Base-by-base conservation (phyloP, 768 basidiomycete species). In the Lanmaoa pseudosensibilis region DNA sequence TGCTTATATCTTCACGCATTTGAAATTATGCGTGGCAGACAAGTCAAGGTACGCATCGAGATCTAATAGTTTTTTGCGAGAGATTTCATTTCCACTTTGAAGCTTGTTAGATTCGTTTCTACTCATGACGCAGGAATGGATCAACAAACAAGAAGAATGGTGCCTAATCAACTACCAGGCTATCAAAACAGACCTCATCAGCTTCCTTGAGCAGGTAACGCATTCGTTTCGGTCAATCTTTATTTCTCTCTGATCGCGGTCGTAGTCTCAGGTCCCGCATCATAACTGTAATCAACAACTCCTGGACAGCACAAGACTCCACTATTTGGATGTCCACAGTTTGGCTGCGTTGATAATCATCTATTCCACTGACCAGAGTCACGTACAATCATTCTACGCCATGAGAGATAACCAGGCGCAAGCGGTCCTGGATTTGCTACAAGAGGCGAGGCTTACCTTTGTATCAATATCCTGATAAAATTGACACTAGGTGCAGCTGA, bases 341-440 rank as follows among this genome's bases (percentile, higher is more conserved):
- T 25, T 72, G 40, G 69, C 64, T 38, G 70, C 62, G 13, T 46
- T 68, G 44, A 50, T 61, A 49, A 59, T 56, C 52, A 60, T 62
- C 18, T 62, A 61, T 56, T 58, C 57, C 16, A 68, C 46, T 6
- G 56, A 72, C 32, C 19, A 56, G 38, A 45, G 33, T 36, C 53
- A 57, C 38, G 33, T 63, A 18, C 37, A 58, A 27, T 62, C 61
- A 21, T 64, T 67, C 18, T 68, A 67, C 13, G 51, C 57, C n/a
- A 56, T 66, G 57, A 63, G 13, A 15, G 62, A 62, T n/a, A 40
- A 53, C 1, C 56, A 61, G 38, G 70, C 70, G 2, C 70, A 70
- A 39, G 41, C 53, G 11, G 63, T 72, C 25, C 39, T 69, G 32
- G 60, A 70, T 57, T 58, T 72, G 8, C 45, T 70, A 21, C 71